Evolutionary conservation across 345 rosid genomes (phyloP).

Genomic region (Acer saccharum): DNA sequence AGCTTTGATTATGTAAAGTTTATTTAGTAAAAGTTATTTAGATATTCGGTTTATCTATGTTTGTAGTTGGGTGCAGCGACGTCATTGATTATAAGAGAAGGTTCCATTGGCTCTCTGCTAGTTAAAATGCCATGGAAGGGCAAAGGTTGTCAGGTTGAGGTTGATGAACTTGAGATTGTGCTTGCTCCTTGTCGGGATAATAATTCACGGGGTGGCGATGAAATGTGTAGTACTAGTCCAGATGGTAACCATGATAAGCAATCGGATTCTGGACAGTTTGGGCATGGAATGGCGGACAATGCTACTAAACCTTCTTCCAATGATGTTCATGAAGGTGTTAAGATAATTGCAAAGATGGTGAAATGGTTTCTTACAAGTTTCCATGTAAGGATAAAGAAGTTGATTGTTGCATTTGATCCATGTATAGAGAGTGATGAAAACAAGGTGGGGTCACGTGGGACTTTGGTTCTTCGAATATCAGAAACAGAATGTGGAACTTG

Average conservation of each 20-base stretch:
- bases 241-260: conserved; percentile 33
- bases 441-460: conserved; percentile 35
- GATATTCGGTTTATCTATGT: conserved; percentile 14
- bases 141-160: conserved; percentile 82
- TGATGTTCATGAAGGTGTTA: conserved; percentile 96
- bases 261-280: conserved; percentile 37
- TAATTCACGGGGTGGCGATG: conserved; percentile 32
- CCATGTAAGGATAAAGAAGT: conserved; percentile 62
- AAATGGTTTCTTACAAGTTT: conserved; percentile 89
- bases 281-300: conserved; percentile 37
- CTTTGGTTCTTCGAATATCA: conserved; percentile 68
- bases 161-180: conserved; percentile 88
- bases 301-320: conserved; percentile 38
- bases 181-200: conserved; percentile 51
- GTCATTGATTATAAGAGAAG: conserved; percentile 76
- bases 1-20: background rate
- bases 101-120: conserved; percentile 79
- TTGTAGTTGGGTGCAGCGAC: conserved; percentile 62
- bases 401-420: conserved; percentile 85
- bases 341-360: conserved; percentile 92
- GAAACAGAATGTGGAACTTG: conserved; percentile 76
- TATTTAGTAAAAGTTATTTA: no score
- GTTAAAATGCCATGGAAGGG: conserved; percentile 86
- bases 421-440: conserved; percentile 34
- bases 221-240: conserved; percentile 30